These are phyloP conservation scores for Insectozyma bohioensis DNA, from an alignment of 1,139 yeast species.

Conservation along the genomic window DNA sequence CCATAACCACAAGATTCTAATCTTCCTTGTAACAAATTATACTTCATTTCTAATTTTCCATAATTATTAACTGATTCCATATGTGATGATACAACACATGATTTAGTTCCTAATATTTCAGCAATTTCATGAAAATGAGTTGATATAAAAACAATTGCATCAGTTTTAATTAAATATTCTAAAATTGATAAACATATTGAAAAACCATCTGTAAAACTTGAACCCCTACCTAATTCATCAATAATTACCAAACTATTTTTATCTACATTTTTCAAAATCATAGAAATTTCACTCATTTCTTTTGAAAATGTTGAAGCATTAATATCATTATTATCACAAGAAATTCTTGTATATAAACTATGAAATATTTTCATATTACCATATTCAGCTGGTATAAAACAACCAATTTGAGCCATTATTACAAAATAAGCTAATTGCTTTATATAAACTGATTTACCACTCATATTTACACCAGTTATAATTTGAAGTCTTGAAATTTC, in stretches of 20 bases:
- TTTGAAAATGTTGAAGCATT: conserved; percentile 47
- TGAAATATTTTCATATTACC: conserved; percentile 40
- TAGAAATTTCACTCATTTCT: conserved; percentile 50
- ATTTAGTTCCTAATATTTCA: conserved; percentile 23
- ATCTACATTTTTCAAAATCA: conserved; percentile 32
- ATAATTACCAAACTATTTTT: conserved; percentile 40
- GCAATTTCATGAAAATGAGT: conserved; percentile 43
- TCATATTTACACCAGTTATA: conserved; percentile 52
- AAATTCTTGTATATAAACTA: conserved; percentile 44
- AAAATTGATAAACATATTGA: conserved; percentile 37
- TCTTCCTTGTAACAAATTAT: conserved; percentile 20
- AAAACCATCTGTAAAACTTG: conserved; percentile 42
- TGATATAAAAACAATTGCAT: conserved; percentile 31
- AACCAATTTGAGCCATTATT: conserved; percentile 52
- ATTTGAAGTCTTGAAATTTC: conserved; percentile 40
- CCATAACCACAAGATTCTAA: conserved; percentile 25
- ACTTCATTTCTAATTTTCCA: conserved; percentile 25
- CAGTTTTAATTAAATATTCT: conserved; percentile 25
- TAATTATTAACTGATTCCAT: conserved; percentile 21
- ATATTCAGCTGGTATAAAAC: conserved; percentile 49
- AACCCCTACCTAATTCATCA: conserved; percentile 55
- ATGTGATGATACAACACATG: conserved; percentile 27
- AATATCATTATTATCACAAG: conserved; percentile 39
- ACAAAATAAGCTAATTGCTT: conserved; percentile 45
- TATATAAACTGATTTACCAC: conserved; percentile 53